Evolutionary conservation across 2,329 filamentous ascomycete species (phyloP).

Genomic region (Gaeumannomyces sp.): DNA sequence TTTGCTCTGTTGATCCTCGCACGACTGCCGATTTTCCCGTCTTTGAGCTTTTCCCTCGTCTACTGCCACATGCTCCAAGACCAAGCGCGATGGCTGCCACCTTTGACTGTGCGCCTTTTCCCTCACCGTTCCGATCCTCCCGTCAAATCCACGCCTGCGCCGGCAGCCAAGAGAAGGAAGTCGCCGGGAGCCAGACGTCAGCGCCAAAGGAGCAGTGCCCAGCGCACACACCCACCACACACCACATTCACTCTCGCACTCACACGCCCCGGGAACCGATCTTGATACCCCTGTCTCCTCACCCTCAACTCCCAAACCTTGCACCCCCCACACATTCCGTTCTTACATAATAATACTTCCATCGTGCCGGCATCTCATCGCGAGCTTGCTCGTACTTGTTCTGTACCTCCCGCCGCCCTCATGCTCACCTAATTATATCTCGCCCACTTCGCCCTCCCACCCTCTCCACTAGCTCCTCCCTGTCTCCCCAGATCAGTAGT

Average conservation of each 20-base stretch:
- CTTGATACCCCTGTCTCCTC: neutral
- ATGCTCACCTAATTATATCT: conserved; percentile 8
- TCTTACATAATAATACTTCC: conserved; percentile 6
- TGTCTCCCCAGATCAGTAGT: neutral
- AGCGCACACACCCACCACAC: neutral
- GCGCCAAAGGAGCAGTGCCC: neutral
- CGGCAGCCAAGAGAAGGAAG: neutral
- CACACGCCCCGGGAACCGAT: neutral
- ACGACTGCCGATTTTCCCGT: neutral
- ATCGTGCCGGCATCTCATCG: neutral
- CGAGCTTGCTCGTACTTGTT: neutral
- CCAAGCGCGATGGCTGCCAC: neutral
- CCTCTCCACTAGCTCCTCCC: conserved; percentile 1
- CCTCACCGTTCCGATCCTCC: neutral
- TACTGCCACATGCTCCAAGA: neutral
- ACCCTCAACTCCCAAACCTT: neutral
- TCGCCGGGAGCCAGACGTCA: neutral
- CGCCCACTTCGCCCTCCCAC: neutral
- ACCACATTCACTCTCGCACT: neutral
- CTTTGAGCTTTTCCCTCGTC: neutral
- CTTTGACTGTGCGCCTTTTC: neutral
- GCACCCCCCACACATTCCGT: neutral
- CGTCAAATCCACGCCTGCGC: neutral
- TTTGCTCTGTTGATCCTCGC: neutral
- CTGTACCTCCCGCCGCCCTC: conserved; percentile 2